Evolutionary conservation across 1,284 basidiomycete genomes (phyloP).

Genomic region (Xerocomus amazonicus): DNA sequence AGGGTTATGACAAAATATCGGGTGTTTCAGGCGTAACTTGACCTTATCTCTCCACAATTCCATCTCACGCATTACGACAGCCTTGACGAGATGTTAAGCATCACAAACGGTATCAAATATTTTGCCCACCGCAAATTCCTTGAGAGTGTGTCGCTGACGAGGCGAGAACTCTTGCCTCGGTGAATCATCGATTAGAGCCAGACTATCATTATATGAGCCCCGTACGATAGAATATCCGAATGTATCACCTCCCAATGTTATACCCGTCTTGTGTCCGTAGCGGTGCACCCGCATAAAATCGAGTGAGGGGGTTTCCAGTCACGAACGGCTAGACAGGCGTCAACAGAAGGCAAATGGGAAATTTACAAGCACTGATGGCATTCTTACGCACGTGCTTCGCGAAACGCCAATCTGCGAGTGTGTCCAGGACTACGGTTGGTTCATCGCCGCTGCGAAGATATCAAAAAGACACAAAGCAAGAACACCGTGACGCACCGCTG

Average conservation of each 20-base stretch:
- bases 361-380: not conserved
- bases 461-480: slow-evolving; percentile 5
- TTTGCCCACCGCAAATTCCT: slow-evolving; percentile 76
- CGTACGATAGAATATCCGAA: slow-evolving; percentile 2
- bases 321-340: slow-evolving; percentile 64
- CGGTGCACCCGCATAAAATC: slow-evolving; percentile 92
- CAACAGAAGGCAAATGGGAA: not conserved
- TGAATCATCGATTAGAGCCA: slow-evolving; percentile 84
- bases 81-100: slow-evolving; percentile 35
- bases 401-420: slow-evolving; percentile 85
- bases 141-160: slow-evolving; percentile 85
- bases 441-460: slow-evolving; percentile 65
- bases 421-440: slow-evolving; percentile 83
- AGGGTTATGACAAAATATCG: slow-evolving; percentile 1
- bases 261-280: slow-evolving; percentile 84
- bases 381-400: slow-evolving; percentile 57
- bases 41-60: slow-evolving; percentile 93
- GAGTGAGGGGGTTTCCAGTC: slow-evolving; percentile 59
- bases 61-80: slow-evolving; percentile 94
- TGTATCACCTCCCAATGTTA: slow-evolving; percentile 77
- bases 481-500: slow-evolving; percentile 52
- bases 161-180: slow-evolving; percentile 86
- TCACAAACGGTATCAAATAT: not conserved
- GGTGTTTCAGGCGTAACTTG: slow-evolving; percentile 9
- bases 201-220: slow-evolving; percentile 37